Evolutionary conservation across 2,329 filamentous ascomycete species (phyloP).

Genomic region (Daldinia eschscholtzii): DNA sequence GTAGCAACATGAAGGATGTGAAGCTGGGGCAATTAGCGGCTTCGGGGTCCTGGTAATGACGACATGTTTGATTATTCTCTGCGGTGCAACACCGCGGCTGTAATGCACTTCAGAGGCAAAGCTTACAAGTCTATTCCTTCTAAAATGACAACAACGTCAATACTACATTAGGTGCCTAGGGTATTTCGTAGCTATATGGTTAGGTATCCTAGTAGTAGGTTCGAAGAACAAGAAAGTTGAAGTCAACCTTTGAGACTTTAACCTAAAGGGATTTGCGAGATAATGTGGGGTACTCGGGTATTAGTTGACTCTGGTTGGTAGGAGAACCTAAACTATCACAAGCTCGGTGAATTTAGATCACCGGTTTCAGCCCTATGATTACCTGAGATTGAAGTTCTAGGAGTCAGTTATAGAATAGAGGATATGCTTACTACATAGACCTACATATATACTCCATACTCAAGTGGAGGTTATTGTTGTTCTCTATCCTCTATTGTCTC

Average conservation of each 20-base stretch:
- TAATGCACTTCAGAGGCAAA: slow-evolving; percentile 34
- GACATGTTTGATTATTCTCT: slow-evolving; percentile 39
- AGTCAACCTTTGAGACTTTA: slow-evolving; percentile 17
- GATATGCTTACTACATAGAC: neutral
- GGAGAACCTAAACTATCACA: slow-evolving; percentile 36
- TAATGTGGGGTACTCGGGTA: slow-evolving; percentile 16
- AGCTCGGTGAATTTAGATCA: slow-evolving; percentile 38
- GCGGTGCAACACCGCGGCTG: slow-evolving; percentile 32
- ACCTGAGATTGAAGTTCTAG: neutral
- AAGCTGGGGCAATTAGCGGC: slow-evolving; percentile 8
- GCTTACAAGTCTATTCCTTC: neutral
- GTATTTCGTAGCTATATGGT: neutral
- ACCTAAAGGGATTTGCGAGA: slow-evolving; percentile 8
- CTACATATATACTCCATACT: neutral
- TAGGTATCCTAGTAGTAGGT: neutral
- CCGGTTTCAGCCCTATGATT: slow-evolving; percentile 36
- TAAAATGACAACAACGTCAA: neutral
- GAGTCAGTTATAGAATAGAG: neutral
- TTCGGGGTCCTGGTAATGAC: slow-evolving; percentile 20
- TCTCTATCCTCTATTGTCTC: neutral
- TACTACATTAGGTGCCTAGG: neutral
- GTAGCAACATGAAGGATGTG: slow-evolving; percentile 10
- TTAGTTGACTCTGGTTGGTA: slow-evolving; percentile 26
- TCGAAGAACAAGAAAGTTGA: slow-evolving; percentile 4
- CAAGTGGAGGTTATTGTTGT: neutral